phyloP scores from a whole-genome alignment of 2,329 filamentous ascomycete genomes.

The Fusarium virguliforme region DNA sequence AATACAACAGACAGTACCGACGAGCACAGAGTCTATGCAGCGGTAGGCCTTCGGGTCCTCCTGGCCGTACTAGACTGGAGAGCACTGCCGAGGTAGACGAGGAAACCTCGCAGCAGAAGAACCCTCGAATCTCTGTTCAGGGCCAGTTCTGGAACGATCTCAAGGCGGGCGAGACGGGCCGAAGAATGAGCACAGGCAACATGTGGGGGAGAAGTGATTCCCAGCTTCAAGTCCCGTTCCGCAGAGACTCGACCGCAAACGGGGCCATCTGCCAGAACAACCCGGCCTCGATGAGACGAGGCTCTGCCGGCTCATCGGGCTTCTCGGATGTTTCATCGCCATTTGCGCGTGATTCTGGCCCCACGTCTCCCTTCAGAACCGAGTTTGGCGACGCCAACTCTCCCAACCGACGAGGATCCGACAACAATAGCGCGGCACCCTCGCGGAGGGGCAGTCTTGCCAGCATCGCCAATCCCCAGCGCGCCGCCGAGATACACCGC shows the following conservation, averaged over 20 bases:
- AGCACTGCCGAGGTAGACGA: constrained; percentile 56
- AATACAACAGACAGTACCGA: constrained; percentile 57
- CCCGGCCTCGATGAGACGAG: constrained; percentile 22
- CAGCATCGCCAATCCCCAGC: constrained; percentile 39
- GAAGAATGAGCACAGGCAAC: constrained; percentile 60
- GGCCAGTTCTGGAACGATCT: constrained; percentile 41
- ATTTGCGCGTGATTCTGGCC: constrained; percentile 38
- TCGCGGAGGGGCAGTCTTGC: constrained; percentile 43
- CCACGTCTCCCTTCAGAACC: constrained; percentile 37
- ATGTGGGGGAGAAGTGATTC: constrained; percentile 43
- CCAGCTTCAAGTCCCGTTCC: constrained; percentile 23
- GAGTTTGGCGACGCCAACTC: constrained; percentile 37
- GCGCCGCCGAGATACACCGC: constrained; percentile 56
- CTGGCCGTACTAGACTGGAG: constrained; percentile 56
- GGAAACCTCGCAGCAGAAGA: constrained; percentile 25
- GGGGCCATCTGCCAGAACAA: constrained; percentile 29
- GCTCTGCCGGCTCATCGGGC: constrained; percentile 41
- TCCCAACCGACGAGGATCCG: constrained; percentile 40
- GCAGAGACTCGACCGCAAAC: constrained; percentile 33
- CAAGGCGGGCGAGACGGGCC: constrained; percentile 35
- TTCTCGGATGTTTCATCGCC: constrained; percentile 41
- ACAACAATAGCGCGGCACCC: constrained; percentile 25
- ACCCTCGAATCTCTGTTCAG: constrained; percentile 55
- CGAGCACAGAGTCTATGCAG: constrained; percentile 57
- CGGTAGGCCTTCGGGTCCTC: constrained; percentile 56